These are phyloP conservation scores for Alloascoidea hylecoeti DNA, from an alignment of 805 yeast genomes.

Conservation along the genomic window DNA sequence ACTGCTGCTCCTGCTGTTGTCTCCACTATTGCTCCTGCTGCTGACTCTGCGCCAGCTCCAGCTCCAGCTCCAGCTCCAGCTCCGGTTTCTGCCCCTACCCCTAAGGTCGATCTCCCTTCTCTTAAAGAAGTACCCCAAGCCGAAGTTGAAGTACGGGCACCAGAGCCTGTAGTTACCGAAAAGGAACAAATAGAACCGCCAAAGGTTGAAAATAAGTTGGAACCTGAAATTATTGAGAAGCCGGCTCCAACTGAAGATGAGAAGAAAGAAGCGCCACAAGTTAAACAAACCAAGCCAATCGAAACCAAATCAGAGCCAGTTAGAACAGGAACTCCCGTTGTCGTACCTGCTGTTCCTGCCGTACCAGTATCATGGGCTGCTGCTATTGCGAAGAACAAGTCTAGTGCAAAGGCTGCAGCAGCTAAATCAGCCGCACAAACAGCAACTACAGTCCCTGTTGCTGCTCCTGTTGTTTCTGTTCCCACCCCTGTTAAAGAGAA, in stretches of 20 bases:
- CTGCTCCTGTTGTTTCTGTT: constrained; percentile 6
- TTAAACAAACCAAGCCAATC: no score
- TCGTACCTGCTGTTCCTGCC: constrained; percentile 7
- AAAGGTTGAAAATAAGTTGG: no score
- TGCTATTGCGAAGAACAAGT: constrained; percentile 8
- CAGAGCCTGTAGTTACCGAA: no score
- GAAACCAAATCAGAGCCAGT: no score
- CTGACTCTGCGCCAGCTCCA: constrained; percentile 6
- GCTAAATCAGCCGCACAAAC: constrained; percentile 6
- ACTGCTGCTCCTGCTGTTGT: constrained; percentile 6
- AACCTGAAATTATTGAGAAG: no score
- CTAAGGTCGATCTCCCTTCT: constrained; percentile 1
- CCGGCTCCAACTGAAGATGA: background rate
- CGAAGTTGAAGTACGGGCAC: no score
- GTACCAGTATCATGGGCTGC: constrained; percentile 16
- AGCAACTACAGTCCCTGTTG: constrained; percentile 7
- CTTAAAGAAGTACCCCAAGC: background rate
- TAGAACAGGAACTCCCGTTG: no score
- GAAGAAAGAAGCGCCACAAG: no score
- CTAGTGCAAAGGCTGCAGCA: constrained; percentile 7
- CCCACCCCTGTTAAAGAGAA: background rate
- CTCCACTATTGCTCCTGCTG: constrained; percentile 5
- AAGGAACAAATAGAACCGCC: constrained; percentile 1
- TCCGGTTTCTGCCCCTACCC: constrained; percentile 4
- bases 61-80: constrained; percentile 4